A percentile compares a stretch with the other conserved stretches of the same genome.
phyloP scores from a whole-genome alignment of 2,329 filamentous ascomycete genomes.

The Colletotrichum gigasporum region DNA sequence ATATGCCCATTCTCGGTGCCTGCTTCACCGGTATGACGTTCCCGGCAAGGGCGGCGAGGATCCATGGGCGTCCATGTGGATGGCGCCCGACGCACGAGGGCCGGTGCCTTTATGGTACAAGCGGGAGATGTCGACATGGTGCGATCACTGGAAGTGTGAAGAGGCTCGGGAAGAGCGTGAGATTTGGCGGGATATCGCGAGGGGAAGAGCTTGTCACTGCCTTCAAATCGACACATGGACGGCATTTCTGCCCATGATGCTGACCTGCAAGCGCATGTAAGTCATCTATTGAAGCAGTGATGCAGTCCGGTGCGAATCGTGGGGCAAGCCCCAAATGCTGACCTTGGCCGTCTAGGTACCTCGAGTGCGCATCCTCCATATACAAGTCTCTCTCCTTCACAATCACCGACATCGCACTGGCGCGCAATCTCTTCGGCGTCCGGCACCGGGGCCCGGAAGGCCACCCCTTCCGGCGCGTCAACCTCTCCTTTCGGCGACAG shows the following conservation, averaged over 20 bases:
- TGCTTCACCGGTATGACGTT: neutral
- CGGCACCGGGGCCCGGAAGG: neutral
- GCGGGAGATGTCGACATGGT: slow-evolving; percentile 23
- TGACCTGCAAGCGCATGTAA: slow-evolving; percentile 23
- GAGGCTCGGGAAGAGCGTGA: slow-evolving; percentile 13
- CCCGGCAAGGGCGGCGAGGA: neutral
- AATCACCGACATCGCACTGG: slow-evolving; percentile 20
- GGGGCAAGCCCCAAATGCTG: no score
- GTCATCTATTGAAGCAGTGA: neutral
- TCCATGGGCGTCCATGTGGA: slow-evolving; percentile 11
- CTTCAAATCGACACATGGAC: neutral
- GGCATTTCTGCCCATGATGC: slow-evolving; percentile 18
- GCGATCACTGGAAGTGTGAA: slow-evolving; percentile 26
- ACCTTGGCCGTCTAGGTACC: no score
- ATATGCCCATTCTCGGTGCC: slow-evolving; percentile 12
- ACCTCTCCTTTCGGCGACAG: slow-evolving; percentile 14
- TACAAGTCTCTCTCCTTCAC: slow-evolving; percentile 12
- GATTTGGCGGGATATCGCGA: slow-evolving; percentile 6
- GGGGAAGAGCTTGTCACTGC: neutral
- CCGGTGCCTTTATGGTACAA: slow-evolving; percentile 13
- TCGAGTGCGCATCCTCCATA: slow-evolving; percentile 5
- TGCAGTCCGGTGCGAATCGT: no score
- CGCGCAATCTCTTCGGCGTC: neutral
- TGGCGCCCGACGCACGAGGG: slow-evolving; percentile 8
- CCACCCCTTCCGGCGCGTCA: slow-evolving; percentile 19